Conservation (phyloP, 345 rosid species). For the Anacardium occidentale region DNA sequence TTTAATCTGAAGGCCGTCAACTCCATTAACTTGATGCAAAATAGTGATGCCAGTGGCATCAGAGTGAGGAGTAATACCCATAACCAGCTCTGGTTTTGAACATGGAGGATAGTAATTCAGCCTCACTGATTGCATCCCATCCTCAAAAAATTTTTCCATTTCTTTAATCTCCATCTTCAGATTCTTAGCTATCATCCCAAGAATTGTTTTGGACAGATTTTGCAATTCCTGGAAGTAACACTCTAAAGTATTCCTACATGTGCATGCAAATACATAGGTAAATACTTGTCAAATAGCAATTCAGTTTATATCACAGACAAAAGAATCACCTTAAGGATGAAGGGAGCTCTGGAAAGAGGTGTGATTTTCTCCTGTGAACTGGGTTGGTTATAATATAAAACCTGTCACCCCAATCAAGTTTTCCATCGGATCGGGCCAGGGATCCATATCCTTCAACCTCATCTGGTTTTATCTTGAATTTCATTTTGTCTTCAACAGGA, state of each 20-base stretch:
- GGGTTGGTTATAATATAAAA: conserved; percentile 34
- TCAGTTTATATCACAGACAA: too few species aligned
- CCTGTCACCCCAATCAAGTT: conserved; percentile 39
- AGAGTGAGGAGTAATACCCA: conserved; percentile 22
- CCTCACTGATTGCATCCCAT: conserved; percentile 37
- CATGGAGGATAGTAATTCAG: conserved; percentile 29
- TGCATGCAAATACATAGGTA: neutral
- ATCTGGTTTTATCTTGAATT: conserved; percentile 23
- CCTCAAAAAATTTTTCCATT: conserved; percentile 34
- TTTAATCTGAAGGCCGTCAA: conserved; percentile 22
- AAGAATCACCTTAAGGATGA: conserved; percentile 39
- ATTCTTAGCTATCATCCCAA: conserved; percentile 22
- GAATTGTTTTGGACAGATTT: conserved; percentile 30
- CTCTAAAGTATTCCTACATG: conserved; percentile 31
- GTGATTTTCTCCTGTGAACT: conserved; percentile 27
- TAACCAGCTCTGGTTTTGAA: conserved; percentile 22
- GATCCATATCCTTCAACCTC: conserved; percentile 33
- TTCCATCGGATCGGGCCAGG: conserved; percentile 1
- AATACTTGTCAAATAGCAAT: neutral
- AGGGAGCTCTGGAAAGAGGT: conserved; percentile 44
- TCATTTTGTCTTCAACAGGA: conserved; percentile 37
- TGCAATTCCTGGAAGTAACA: conserved; percentile 28
- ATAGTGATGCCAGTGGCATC: conserved; percentile 21
- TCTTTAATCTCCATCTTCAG: conserved; percentile 24
- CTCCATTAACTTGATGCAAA: conserved; percentile 21